Percentiles rank a stretch among this genome's conserved stretches.
These are phyloP conservation scores for Eucalyptus decipiens DNA, from an alignment of 345 rosid genomes.

Conservation along the genomic window DNA sequence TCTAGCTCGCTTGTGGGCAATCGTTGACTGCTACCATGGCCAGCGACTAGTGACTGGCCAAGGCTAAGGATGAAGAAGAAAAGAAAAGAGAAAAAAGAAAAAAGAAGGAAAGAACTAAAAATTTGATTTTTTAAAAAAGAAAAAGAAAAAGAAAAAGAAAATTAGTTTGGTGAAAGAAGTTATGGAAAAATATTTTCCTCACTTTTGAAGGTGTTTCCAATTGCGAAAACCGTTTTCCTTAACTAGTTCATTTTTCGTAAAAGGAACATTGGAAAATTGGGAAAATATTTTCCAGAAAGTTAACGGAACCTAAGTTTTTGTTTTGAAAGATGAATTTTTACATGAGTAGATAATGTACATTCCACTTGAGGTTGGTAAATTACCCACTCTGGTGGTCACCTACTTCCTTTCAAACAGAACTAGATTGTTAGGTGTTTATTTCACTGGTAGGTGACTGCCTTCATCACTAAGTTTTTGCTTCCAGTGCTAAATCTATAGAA, in stretches of 20 bases:
- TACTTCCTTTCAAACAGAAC: neutral
- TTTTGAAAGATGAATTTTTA: neutral
- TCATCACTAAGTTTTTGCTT: neutral
- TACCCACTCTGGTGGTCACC: neutral
- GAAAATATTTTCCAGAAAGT: too few relatives aligned
- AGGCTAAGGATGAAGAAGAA: too few relatives aligned
- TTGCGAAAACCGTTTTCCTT: accelerated
- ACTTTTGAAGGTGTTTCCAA: too few relatives aligned
- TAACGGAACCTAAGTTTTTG: neutral
- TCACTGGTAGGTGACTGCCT: neutral
- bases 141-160: too few relatives aligned
- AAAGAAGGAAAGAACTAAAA: too few relatives aligned
- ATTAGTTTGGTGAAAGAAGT: too few relatives aligned
- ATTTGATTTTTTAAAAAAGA: too few relatives aligned
- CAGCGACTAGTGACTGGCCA: accelerated
- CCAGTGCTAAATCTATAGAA: too few relatives aligned
- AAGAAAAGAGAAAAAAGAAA: too few relatives aligned
- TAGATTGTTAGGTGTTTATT: neutral
- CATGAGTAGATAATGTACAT: neutral
- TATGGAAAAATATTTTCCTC: too few relatives aligned
- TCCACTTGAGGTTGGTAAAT: neutral
- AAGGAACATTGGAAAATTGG: accelerated
- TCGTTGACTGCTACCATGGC: too few relatives aligned
- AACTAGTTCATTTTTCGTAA: accelerated
- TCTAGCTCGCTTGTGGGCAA: accelerated